These are phyloP conservation scores for Musa schizocarpa DNA, from an alignment of 176 grass and related monocot genomes.

Conservation along the genomic window DNA sequence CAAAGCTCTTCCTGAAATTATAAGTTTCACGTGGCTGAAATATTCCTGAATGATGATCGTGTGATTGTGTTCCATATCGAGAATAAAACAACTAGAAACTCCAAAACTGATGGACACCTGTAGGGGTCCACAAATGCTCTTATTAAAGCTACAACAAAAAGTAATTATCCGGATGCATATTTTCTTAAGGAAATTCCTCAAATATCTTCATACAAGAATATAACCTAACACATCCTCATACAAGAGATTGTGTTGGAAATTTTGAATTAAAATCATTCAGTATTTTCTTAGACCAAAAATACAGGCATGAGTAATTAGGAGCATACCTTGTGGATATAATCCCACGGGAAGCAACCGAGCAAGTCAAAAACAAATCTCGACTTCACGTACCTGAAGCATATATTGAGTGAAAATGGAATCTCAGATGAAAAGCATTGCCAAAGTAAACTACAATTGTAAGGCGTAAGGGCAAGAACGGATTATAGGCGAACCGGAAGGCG, in stretches of 20 bases:
- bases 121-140: neutral
- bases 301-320: neutral
- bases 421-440: neutral
- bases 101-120: too few relatives aligned
- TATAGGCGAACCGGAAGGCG: constrained; percentile 38
- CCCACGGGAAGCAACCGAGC: constrained; percentile 85
- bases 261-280: too few relatives aligned
- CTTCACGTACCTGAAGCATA: constrained; percentile 50
- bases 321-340: constrained; percentile 73
- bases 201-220: neutral
- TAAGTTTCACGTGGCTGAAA: neutral
- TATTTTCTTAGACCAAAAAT: too few relatives aligned
- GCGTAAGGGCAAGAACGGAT: neutral
- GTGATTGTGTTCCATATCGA: neutral
- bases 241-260: neutral
- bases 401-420: neutral
- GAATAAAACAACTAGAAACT: neutral
- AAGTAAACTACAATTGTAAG: neutral
- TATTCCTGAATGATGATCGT: neutral
- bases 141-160: neutral
- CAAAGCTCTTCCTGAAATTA: neutral
- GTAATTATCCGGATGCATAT: neutral
- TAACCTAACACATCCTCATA: neutral
- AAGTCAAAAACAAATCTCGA: constrained; percentile 77
- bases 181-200: neutral